Base-by-base conservation (phyloP, 345 rosid genomes). In the Eucalyptus cloeziana region DNA sequence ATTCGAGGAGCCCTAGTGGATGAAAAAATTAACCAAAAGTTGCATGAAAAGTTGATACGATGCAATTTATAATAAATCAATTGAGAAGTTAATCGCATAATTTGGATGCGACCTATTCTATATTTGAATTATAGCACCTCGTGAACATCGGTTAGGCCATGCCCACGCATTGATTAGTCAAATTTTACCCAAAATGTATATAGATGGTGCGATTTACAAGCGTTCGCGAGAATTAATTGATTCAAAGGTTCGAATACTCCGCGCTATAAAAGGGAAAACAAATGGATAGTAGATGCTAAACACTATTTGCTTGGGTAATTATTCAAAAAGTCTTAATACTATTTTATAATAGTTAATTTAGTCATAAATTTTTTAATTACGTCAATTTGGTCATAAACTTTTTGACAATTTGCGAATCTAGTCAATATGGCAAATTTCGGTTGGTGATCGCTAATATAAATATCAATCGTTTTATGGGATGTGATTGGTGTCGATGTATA, bases 321-420 rank as follows among this genome's bases (percentile, higher is more conserved):
- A 15, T 13, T 8, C 43, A 67, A 67, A 31, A 67, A 67, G 10
- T 67, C 7, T 3, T 67, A 31, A 67, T 15, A 4, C 19, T 67
- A 67, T 67, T n/a, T 14, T n/a, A 64, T 13, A 17, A 13, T 14
- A 13, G 3, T 13, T 5, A 4, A 30, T 64, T 64, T 31, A 14
- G 3, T 64, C 2, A 14, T 64, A n/a, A 62, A 30, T 0, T 0
- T 30, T 30, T 62, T 12, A 62, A 62, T 13, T 11, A 4, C 30
- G 5, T 14, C 4, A 30, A 30, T 64, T 64, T 64, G 9, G 1
- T n/a, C 1, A 2, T n/a, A 13, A 64, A 0, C 1, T 4, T 64
- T 64, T 64, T 7, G 15, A 64, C 6, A 9, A 31, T 67, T 67
- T 31, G 1, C 6, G 1, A 31, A 67, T 67, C 4, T 31, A 31